Evolutionary conservation across 2,329 filamentous ascomycete genomes (phyloP), one percentile per base, ranked within the genome.

Genomic region (Fusarium haematococcum): DNA sequence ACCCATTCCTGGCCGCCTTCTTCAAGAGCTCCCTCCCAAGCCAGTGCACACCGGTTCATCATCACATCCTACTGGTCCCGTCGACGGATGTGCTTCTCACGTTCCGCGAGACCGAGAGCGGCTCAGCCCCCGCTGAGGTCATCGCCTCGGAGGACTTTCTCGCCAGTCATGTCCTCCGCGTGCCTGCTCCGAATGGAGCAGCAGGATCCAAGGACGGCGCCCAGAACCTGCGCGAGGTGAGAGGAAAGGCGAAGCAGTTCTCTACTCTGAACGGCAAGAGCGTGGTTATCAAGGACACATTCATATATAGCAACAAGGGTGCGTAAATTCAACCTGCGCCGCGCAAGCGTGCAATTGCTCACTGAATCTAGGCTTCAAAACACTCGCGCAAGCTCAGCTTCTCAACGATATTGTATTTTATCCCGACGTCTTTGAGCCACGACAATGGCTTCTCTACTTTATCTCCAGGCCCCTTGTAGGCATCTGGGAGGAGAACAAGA

Each of bases 1-100:
- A 99, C 87, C 97, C 97, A 84, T 98, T 98, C 86, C 90, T 99
- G 85, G 93, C 94, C 88, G 95, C 96, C 89, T 98, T 99, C 91
- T 98, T 98, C 90, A 95, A 95, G 88, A 98, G 95, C 90, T 92
- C 94, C 84, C 90, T 98, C 82, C 93, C 94, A 78, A 88, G 93
- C 80, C 96, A 98, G 91, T 98, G 97, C 88, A 91, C 92, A 74
- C 95, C 97, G 65, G 90, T 95, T 75, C 93, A 97, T 84, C 94
- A 97, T 83, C 94, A 98, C 88, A 91, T 99, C 79, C 90, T 99
- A 66, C 92, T 99, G 61, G 96, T 98, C 41, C 97, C 97, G 56
- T 93, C 94, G 63, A 98, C 96, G 81, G 96, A 98, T 85, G 93
- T 95, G 77, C 91, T 99, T 80, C 90, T 98, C 80, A 94, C 93